Evolutionary conservation across 1,139 yeast genomes (phyloP).

Genomic region (Kodamaea sp.): DNA sequence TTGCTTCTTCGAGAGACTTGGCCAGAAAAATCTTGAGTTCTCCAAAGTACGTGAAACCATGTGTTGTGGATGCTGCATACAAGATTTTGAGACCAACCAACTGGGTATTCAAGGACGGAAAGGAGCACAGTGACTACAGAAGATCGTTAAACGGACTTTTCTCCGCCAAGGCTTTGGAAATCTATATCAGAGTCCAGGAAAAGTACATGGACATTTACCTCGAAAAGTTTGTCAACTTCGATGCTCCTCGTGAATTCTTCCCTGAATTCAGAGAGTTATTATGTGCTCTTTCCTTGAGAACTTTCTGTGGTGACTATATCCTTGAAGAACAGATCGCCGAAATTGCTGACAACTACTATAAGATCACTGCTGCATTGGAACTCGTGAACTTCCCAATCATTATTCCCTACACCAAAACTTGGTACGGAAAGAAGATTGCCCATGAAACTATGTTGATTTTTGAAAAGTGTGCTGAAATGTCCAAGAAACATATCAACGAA

Average conservation of each 20-base stretch:
- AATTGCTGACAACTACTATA: slow-evolving; percentile 88
- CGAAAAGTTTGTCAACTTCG: slow-evolving; percentile 59
- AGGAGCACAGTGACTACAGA: slow-evolving; percentile 91
- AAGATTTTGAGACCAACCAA: slow-evolving; percentile 91
- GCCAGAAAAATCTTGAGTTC: slow-evolving; percentile 86
- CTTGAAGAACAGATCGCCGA: slow-evolving; percentile 83
- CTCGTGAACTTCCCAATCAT: slow-evolving; percentile 96
- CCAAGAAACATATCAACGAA: slow-evolving; percentile 72
- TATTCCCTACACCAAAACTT: slow-evolving; percentile 91
- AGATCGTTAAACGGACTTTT: slow-evolving; percentile 87
- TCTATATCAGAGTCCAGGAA: slow-evolving; percentile 84
- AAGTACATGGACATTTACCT: slow-evolving; percentile 78
- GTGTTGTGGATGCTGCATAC: slow-evolving; percentile 95
- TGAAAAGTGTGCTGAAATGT: slow-evolving; percentile 81
- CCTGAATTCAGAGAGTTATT: slow-evolving; percentile 92
- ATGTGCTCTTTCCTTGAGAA: slow-evolving; percentile 89
- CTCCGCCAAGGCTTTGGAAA: slow-evolving; percentile 77
- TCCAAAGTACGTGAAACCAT: slow-evolving; percentile 88
- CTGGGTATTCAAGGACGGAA: slow-evolving; percentile 98
- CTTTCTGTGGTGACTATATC: slow-evolving; percentile 95
- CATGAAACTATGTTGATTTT: slow-evolving; percentile 92
- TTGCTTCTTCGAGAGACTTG: slow-evolving; percentile 87
- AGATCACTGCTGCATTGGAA: slow-evolving; percentile 93
- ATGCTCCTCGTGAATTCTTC: slow-evolving; percentile 75
- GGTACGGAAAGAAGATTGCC: slow-evolving; percentile 95